Conservation (phyloP, 768 basidiomycete species). For the Dendrothele bispora region DNA sequence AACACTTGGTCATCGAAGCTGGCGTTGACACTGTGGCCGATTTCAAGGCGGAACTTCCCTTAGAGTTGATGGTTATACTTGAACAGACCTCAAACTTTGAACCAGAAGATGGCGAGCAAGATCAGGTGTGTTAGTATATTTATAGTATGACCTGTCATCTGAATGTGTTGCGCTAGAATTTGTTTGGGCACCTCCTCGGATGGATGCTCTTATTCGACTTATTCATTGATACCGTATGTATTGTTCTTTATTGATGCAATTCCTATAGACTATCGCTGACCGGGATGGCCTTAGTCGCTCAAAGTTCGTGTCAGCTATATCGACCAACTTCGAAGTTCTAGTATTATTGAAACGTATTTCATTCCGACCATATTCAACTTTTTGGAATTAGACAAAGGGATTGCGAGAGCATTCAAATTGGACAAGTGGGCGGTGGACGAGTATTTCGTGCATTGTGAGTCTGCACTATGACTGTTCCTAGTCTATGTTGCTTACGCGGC, state of each 20-base stretch:
- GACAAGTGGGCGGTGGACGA: conserved; percentile 85
- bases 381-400: conserved; percentile 66
- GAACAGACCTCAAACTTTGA: conserved; percentile 43
- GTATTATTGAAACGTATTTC: conserved; percentile 62
- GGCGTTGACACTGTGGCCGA: conserved; percentile 70
- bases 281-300: conserved; percentile 59
- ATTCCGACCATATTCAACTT: conserved; percentile 71
- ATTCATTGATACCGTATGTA: conserved; percentile 78
- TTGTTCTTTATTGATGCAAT: not conserved
- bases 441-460: conserved; percentile 72
- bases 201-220: conserved; percentile 92
- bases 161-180: conserved; percentile 31
- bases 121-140: conserved; percentile 30
- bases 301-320: conserved; percentile 85
- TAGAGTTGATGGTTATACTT: conserved; percentile 65
- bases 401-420: conserved; percentile 73
- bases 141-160: not conserved
- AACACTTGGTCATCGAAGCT: conserved; percentile 83
- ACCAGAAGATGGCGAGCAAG: conserved; percentile 31
- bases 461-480: not conserved
- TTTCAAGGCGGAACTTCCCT: conserved; percentile 58
- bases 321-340: conserved; percentile 75
- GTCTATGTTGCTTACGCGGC: conserved; percentile 1
- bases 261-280: no score
- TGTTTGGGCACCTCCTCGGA: conserved; percentile 71